phyloP scores from a whole-genome alignment of 768 basidiomycete species.

The Suillus fuscotomentosus region DNA sequence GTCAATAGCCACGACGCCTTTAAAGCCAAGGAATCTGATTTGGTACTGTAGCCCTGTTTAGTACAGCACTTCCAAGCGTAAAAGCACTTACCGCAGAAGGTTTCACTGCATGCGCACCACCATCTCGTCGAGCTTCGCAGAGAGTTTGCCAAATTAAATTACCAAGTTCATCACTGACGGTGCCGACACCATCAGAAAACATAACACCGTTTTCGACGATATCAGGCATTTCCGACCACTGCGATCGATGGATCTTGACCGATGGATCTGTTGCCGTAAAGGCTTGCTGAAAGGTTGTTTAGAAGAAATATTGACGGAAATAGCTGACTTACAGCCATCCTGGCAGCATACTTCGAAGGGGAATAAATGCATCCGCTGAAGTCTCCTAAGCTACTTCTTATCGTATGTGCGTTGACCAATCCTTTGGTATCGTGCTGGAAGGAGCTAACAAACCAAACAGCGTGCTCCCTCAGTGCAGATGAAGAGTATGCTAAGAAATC shows the following conservation, averaged over 20 bases:
- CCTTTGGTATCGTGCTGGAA: conserved; percentile 50
- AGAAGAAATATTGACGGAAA: background rate
- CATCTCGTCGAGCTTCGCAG: conserved; percentile 41
- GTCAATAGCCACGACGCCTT: conserved; percentile 79
- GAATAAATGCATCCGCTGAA: conserved; percentile 54
- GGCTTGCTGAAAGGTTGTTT: conserved; percentile 47
- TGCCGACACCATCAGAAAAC: conserved; percentile 82
- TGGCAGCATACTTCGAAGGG: conserved; percentile 83
- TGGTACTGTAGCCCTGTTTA: conserved; percentile 48
- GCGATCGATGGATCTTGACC: conserved; percentile 47
- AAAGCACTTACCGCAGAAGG: conserved; percentile 59
- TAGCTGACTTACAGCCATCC: conserved; percentile 47
- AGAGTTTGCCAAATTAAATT: conserved; percentile 58
- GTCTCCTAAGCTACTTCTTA: conserved; percentile 65
- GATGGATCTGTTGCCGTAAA: conserved; percentile 82
- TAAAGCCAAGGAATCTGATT: conserved; percentile 82
- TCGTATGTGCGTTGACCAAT: conserved; percentile 50
- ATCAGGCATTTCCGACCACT: conserved; percentile 69
- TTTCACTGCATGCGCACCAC: conserved; percentile 33
- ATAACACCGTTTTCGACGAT: conserved; percentile 42
- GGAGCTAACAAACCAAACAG: conserved; percentile 78
- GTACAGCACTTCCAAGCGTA: background rate
- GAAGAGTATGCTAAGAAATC: conserved; percentile 83
- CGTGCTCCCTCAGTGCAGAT: conserved; percentile 75
- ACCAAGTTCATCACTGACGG: conserved; percentile 61